Evolutionary conservation across 73 alveolate species (phyloP).

Genomic region (Paramecium tetraurelia): DNA sequence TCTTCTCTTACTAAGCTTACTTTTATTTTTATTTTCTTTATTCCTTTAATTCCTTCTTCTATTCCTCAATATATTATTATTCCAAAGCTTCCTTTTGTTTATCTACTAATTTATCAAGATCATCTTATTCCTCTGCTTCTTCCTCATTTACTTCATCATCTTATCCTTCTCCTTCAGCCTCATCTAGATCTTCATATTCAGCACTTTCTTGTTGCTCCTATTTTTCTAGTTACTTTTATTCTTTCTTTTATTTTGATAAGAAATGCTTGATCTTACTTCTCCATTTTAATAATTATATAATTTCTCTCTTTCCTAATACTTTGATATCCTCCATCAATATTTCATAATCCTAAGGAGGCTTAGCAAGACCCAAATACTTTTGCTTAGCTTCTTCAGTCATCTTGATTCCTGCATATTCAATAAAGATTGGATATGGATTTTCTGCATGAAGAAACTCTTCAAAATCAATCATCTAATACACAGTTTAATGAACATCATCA

Average conservation of each 20-base stretch:
- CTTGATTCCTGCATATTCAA: constrained; percentile 73
- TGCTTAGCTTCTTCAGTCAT: constrained; percentile 75
- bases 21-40: constrained; percentile 41
- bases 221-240: background rate
- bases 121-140: constrained; percentile 70
- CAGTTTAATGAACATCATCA: constrained; percentile 74
- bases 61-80: constrained; percentile 30
- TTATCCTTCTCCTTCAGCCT: constrained; percentile 34
- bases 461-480: constrained; percentile 81
- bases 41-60: constrained; percentile 64
- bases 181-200: constrained; percentile 74
- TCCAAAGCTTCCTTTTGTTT: constrained; percentile 51
- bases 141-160: constrained; percentile 64
- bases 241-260: constrained; percentile 67
- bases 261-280: constrained; percentile 80
- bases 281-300: constrained; percentile 82
- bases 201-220: constrained; percentile 66
- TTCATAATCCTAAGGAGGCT: constrained; percentile 76
- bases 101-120: constrained; percentile 68
- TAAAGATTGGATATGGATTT: constrained; percentile 91
- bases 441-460: constrained; percentile 83
- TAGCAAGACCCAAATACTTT: constrained; percentile 58
- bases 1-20: background rate
- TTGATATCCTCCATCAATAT: constrained; percentile 85
- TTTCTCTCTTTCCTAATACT: constrained; percentile 92